Evolutionary conservation across 768 basidiomycete genomes (phyloP), one percentile per base, ranked within the genome.

Genomic region (Leccinum aurantiacum): DNA sequence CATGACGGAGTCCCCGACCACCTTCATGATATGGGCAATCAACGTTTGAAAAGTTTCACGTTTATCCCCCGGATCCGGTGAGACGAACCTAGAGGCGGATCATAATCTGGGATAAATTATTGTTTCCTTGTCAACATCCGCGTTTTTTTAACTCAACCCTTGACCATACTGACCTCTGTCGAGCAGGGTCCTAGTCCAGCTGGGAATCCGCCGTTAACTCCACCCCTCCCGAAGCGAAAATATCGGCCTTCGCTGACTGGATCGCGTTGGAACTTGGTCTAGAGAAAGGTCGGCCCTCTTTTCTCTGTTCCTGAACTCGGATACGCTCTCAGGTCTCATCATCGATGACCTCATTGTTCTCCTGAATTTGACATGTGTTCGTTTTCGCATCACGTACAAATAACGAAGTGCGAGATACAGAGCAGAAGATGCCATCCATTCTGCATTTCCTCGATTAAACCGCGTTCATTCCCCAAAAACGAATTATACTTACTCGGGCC

Each of bases 371-470:
- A 48, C 58, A 38, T 48, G 7, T 61, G 58, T 67, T 58, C 33
- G 48, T 41, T 29, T 44, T 35, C n/a, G 10, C 31, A 69, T 71
- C 63, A 73, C 70, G 70, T 71, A 71, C 67, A 61, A 59, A 66
- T 68, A 59, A 60, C 71, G 15, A 56, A 44, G 57, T 33, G 35
- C 58, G 31, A 61, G 38, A 50, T 24, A 19, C 49, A 24, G 22
- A 27, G 50, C 29, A 48, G 53, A 37, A 53, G 50, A 55, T 61
- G 6, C 13, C 57, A 59, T 63, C 65, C 59, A 54, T 63, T 60
- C 59, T 38, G 24, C 64, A 53, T 48, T 52, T 62, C 47, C 60
- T 66, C 52, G 54, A 60, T 38, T 61, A 56, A 58, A 54, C 60
- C 58, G 37, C 55, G 50, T 58, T 59, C 67, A 57, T 61, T 56